Base-by-base conservation (phyloP, 805 yeast species). In the Hanseniaspora lindneri region DNA sequence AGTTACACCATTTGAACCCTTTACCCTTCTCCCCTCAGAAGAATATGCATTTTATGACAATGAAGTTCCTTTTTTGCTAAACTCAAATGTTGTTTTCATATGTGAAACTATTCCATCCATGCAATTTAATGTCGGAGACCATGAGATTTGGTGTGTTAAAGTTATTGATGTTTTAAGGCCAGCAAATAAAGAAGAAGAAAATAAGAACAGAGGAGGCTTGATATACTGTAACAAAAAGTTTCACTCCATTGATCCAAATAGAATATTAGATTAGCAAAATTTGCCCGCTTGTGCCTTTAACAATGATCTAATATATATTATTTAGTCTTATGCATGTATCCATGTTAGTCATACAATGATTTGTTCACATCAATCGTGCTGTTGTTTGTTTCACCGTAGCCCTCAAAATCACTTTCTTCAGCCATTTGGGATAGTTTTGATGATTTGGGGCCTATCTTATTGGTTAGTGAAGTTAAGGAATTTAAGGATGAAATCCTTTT, bases 111-210 rank as follows among this genome's bases (percentile, higher is more conserved):
- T 62, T 39, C 65, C 69, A 23, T 74, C 72, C 3, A 20, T 24
- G 21, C 35, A 34, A 14, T 70, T 82, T 44, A 60, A 61, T 10
- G 80, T 86, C 1, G 87, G 83, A 52, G 86, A 83, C 58, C 97
- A 89, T 64, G 95, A 88, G 60, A 77, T 89, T 3, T 85, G 96
- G 92, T 76, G 87, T 4, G 95, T 85, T 3, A 72, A 75, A 52
- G 94, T 89, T 4, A 65, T 69, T 32, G 81, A 81, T 35, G 74
- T 82, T 2, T 54, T 73, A 11, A 58, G 56, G 0, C 42, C 52
- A 7, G 11, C 43, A 17, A 53, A 13, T 13, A 34, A 35, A 5
- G 32, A 66, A 33, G 53, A 52, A n/a, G 65, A 64, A 2, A 61
- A 62, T 32, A 50, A 28, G 2, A 64, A 67, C 33, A 65, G 74